A percentile compares a stretch with the other conserved stretches of the same genome.
Conservation (phyloP, 2,329 filamentous ascomycete species). For the Diaporthe sp. region DNA sequence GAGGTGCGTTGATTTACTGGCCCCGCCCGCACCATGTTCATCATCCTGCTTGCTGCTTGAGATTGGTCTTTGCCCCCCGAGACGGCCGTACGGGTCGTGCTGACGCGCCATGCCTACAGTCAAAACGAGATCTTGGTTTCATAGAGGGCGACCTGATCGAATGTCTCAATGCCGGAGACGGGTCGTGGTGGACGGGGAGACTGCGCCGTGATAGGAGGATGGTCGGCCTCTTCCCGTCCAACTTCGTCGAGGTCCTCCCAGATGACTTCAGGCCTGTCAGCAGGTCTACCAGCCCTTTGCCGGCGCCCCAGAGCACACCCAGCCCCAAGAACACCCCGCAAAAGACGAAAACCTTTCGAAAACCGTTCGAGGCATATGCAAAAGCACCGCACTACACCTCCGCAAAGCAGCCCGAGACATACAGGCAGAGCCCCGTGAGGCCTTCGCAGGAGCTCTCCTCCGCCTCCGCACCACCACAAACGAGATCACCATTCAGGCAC, state of each 20-base stretch:
- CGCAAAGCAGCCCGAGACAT: slow-evolving; percentile 71
- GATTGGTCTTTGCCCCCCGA: not conserved
- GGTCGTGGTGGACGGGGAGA: slow-evolving; percentile 98
- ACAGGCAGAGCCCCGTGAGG: slow-evolving; percentile 57
- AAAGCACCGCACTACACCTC: slow-evolving; percentile 76
- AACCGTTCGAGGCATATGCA: slow-evolving; percentile 76
- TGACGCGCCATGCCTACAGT: slow-evolving; percentile 60
- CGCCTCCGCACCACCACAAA: too few species aligned
- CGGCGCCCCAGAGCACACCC: slow-evolving; percentile 63
- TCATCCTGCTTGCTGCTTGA: not conserved
- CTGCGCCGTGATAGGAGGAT: slow-evolving; percentile 90
- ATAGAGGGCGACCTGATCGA: slow-evolving; percentile 98
- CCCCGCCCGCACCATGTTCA: not conserved
- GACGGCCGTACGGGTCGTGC: slow-evolving; percentile 34
- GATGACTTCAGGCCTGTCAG: slow-evolving; percentile 84
- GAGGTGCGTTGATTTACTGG: slow-evolving; percentile 67
- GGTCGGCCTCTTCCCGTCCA: slow-evolving; percentile 94
- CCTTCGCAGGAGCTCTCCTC: slow-evolving; percentile 49
- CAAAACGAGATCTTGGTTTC: slow-evolving; percentile 94
- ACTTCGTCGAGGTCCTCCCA: slow-evolving; percentile 93
- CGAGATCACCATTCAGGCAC: slow-evolving; percentile 15
- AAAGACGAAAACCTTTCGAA: slow-evolving; percentile 74
- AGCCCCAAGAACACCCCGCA: slow-evolving; percentile 67
- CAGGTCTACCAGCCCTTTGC: slow-evolving; percentile 71
- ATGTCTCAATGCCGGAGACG: slow-evolving; percentile 96